Conservation (phyloP, 139 green algal genomes). For the Micractinium sp. region DNA sequence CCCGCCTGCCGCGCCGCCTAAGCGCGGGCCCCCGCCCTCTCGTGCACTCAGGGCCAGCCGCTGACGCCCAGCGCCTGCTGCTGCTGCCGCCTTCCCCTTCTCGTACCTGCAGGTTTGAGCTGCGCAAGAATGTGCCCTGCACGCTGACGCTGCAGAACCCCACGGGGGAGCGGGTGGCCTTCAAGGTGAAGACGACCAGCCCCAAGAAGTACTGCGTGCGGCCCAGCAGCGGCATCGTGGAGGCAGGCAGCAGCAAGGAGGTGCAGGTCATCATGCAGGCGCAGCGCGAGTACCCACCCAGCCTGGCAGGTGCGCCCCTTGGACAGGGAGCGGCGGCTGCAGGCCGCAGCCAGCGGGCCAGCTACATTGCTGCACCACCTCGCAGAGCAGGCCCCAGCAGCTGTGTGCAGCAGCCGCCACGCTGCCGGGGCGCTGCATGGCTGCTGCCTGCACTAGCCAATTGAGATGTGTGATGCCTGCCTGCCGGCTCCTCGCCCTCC, state of each 20-base stretch:
- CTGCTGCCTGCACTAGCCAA: too few relatives aligned
- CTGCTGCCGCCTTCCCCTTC: background rate
- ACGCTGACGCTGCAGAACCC: constrained; percentile 73
- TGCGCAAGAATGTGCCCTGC: constrained; percentile 77
- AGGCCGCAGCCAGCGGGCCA: background rate
- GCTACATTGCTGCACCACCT: too few relatives aligned
- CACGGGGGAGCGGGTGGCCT: constrained; percentile 62
- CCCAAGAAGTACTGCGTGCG: constrained; percentile 91
- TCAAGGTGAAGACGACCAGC: constrained; percentile 86
- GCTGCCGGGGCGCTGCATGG: too few relatives aligned
- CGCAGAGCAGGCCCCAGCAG: too few relatives aligned
- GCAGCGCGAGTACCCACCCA: constrained; percentile 56
- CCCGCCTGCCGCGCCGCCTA: too few relatives aligned
- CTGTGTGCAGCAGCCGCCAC: too few relatives aligned
- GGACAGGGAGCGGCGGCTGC: background rate
- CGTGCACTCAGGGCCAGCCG: too few relatives aligned
- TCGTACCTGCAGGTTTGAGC: constrained; percentile 66
- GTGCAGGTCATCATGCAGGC: constrained; percentile 74
- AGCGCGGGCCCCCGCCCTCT: too few relatives aligned
- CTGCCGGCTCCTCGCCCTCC: background rate
- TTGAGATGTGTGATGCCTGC: background rate
- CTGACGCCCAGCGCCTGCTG: background rate
- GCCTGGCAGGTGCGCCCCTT: constrained; percentile 32
- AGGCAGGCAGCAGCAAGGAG: constrained; percentile 54
- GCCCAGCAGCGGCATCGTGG: constrained; percentile 73